These are phyloP conservation scores for Nemania sp. DNA, from an alignment of 2,329 filamentous ascomycete species.

Conservation along the genomic window DNA sequence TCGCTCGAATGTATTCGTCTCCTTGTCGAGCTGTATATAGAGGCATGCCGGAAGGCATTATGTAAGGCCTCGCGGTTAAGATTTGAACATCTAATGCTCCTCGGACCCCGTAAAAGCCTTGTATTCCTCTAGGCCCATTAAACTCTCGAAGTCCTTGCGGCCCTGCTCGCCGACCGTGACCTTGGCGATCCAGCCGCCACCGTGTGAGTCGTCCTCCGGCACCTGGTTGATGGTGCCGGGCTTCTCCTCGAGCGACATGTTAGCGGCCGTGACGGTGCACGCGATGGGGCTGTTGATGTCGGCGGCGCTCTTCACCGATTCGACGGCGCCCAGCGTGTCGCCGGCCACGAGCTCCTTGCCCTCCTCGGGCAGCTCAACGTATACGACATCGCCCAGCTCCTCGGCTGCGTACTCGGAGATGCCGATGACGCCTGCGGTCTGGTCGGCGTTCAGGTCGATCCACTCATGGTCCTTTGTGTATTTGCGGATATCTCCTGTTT, in stretches of 20 bases:
- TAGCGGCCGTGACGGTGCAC: slow-evolving; percentile 81
- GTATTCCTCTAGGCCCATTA: slow-evolving; percentile 86
- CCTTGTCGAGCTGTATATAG: background rate
- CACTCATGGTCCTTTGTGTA: slow-evolving; percentile 99
- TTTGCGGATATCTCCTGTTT: slow-evolving; percentile 74
- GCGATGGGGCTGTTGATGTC: slow-evolving; percentile 92
- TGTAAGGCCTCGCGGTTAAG: background rate
- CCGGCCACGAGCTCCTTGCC: slow-evolving; percentile 77
- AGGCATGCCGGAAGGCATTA: background rate
- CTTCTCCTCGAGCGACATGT: slow-evolving; percentile 82
- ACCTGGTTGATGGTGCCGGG: slow-evolving; percentile 89
- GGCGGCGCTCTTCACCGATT: slow-evolving; percentile 98
- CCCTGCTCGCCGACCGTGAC: slow-evolving; percentile 78
- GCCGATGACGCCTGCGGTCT: slow-evolving; percentile 83
- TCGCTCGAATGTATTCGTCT: background rate
- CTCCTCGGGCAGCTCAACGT: slow-evolving; percentile 87
- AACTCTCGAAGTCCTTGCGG: slow-evolving; percentile 74
- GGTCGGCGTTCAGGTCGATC: slow-evolving; percentile 88
- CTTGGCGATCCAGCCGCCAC: slow-evolving; percentile 93
- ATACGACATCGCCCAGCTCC: slow-evolving; percentile 95
- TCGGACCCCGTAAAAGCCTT: slow-evolving; percentile 72
- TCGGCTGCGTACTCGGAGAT: slow-evolving; percentile 94
- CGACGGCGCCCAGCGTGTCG: slow-evolving; percentile 92
- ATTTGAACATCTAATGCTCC: slow-evolving; percentile 49
- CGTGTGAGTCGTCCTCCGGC: slow-evolving; percentile 80